Evolutionary conservation across 2,329 filamentous ascomycete species (phyloP), one percentile per base, ranked within the genome.

Genomic region (Escovopsis weberi): DNA sequence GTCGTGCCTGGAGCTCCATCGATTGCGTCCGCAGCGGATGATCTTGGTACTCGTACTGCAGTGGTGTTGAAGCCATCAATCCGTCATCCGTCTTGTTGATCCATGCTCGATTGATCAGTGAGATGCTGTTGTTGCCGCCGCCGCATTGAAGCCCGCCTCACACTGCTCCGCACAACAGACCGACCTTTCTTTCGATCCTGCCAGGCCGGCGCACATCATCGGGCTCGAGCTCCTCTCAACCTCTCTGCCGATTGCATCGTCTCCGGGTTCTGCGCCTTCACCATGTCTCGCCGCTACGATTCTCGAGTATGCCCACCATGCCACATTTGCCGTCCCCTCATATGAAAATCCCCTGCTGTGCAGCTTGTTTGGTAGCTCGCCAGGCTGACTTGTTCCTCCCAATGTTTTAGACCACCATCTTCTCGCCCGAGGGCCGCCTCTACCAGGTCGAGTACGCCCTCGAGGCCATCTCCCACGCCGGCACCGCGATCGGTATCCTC

Each of bases 371-470:
- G 28, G 9, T 12, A 33, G 26, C 40, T 41, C 18, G 19, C 28
- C 37, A 6, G 23, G 23, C 23, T 23, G 23, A 23, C 23, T 23
- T 23, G 23, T 23, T 23, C 23, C 23, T 23, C 23, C 6, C 23
- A 15, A 38, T n/a, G 23, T 37, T 12, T 19, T 56, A 94, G 88
- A 98, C 91, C 56, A 98, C 91, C 62, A 98, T 98, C 76, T 98
- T 98, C 80, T 98, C 91, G 47, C 91, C 91, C 47, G 91, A 98
- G 70, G 91, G 91, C 51, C 88, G 91, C 59, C 78, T 98, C 48
- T 98, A 98, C 67, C 91, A 98, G 68, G 91, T 98, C 57, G 91
- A 98, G 77, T 98, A 98, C 74, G 93, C 91, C 26, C 78, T 98
- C 41, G 91, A 98, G 66, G 91, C 91, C 60, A 98, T 98, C 61